Conservation (phyloP, 257 asterid species). For the Scutellaria galericulata region DNA sequence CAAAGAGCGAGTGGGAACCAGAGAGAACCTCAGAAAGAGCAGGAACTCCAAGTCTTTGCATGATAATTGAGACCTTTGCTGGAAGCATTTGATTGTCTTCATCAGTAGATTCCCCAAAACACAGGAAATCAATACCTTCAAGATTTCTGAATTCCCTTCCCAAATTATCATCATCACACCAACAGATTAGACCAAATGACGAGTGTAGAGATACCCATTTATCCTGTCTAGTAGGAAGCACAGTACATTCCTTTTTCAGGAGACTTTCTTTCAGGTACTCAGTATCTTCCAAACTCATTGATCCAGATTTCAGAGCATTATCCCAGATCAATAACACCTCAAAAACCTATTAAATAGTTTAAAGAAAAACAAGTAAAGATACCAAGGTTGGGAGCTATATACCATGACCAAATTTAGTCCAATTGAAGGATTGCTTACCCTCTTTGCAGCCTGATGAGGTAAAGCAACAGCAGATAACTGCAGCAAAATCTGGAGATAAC, state of each 20-base stretch:
- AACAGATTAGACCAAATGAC: conserved; percentile 81
- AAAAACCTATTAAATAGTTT: conserved; percentile 56
- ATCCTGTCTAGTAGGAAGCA: conserved; percentile 90
- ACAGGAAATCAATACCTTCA: conserved; percentile 65
- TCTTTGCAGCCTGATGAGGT: conserved; percentile 84
- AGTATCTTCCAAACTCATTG: conserved; percentile 66
- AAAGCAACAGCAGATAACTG: conserved; percentile 61
- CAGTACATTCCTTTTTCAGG: conserved; percentile 57
- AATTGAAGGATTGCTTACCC: conserved; percentile 50
- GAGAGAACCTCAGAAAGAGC: conserved; percentile 71
- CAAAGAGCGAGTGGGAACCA: conserved; percentile 20
- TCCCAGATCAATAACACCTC: conserved; percentile 77
- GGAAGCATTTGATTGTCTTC: conserved; percentile 58
- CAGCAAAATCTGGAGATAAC: conserved; percentile 79
- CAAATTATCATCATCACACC: conserved; percentile 80
- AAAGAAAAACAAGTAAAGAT: conserved; percentile 22
- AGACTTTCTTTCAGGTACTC: conserved; percentile 65
- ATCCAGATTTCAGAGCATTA: conserved; percentile 71
- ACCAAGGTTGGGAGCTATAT: conserved; percentile 20
- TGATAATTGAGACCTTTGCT: conserved; percentile 52
- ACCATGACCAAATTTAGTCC: conserved; percentile 17
- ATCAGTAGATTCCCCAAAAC: conserved; percentile 61
- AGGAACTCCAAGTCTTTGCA: conserved; percentile 71
- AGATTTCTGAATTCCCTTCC: conserved; percentile 68
- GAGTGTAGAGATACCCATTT: conserved; percentile 91